A percentile compares a stretch with the other conserved stretches of the same genome.
Conservation (phyloP, 345 rosid species). For the Toxicodendron radicans region DNA sequence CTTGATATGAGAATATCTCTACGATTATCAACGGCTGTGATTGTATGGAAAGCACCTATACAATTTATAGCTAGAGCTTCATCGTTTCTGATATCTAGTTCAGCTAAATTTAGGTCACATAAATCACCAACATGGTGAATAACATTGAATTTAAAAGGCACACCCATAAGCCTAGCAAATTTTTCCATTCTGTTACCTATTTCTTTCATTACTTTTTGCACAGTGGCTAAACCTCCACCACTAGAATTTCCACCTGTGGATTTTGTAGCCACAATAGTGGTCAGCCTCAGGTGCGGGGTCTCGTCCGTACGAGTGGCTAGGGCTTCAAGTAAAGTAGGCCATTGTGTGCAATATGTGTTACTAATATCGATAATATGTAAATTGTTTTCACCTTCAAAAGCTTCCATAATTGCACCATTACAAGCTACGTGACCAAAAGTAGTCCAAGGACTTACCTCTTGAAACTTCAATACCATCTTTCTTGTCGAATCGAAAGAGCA, state of each 20-base stretch:
- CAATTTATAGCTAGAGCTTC: constrained; percentile 87
- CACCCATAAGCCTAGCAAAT: constrained; percentile 97
- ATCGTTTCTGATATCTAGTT: constrained; percentile 53
- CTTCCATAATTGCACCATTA: constrained; percentile 92
- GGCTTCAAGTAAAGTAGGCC: constrained; percentile 98
- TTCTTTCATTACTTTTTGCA: constrained; percentile 83
- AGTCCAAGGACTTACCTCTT: constrained; percentile 96
- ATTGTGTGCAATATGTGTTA: constrained; percentile 91
- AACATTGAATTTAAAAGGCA: constrained; percentile 85
- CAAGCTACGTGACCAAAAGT: constrained; percentile 97
- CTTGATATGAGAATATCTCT: constrained; percentile 65
- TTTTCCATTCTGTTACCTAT: constrained; percentile 88
- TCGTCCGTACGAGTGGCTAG: constrained; percentile 93
- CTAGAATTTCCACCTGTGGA: constrained; percentile 22
- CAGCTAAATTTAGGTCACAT: constrained; percentile 55
- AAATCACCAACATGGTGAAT: constrained; percentile 76
- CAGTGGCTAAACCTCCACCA: constrained; percentile 37
- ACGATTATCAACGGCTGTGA: constrained; percentile 45
- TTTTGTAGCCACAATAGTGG: constrained; percentile 54
- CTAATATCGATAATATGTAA: constrained; percentile 87
- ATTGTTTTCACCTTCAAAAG: constrained; percentile 75
- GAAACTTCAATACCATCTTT: constrained; percentile 77
- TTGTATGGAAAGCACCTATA: constrained; percentile 62
- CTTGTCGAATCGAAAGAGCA: constrained; percentile 82
- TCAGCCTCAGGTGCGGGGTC: constrained; percentile 77